Base-by-base conservation (phyloP, 805 yeast genomes). In the Zygoascus bituminiphila region DNA sequence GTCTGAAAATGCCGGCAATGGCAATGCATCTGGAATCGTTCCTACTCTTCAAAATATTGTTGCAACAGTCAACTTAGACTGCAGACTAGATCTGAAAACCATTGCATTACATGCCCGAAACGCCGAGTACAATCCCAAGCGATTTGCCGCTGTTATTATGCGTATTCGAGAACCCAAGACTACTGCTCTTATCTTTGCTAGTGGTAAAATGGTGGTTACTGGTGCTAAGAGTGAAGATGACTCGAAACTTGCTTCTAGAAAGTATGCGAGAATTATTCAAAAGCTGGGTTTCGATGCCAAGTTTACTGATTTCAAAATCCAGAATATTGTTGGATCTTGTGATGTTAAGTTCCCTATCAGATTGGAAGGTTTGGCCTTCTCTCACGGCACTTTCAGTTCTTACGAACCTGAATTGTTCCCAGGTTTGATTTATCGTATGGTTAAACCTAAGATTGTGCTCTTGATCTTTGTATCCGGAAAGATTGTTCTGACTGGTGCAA, bases 71-170 rank as follows among this genome's bases (percentile, higher is more conserved):
- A 91, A 93, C 63, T 75, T 93, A 64, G 98, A 93, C 57, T 93
- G 98, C 68, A 82, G 98, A 54, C 73, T 93, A 58, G 98, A 93
- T 67, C 77, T 93, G 66, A 93, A 93, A 64, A 93, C 98, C 17
- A 94, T 93, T 63, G 98, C 98, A 0, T 73, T 93, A 53, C 98
- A 93, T 68, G 98, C 98, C 2, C 88, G 98, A 77, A 93, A 93
- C 69, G 98, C 98, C 31, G 98, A 93, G 67, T 93, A 93, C 70
- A 93, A 93, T 62, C 98, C 98, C 15, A 62, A 66, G 65, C 95
- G 98, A 73, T 93, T 93, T 73, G 98, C 98, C 12, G 98, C 98
- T 51, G 98, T 93, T 44, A 93, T 93, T 59, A 93, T 93, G 98
- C 86, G 98, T 76, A 93, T 93, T 59, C 80, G 98, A 69, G 98